These are phyloP conservation scores for Bauhinia variegata DNA, from an alignment of 306 rosid species.

Conservation along the genomic window DNA sequence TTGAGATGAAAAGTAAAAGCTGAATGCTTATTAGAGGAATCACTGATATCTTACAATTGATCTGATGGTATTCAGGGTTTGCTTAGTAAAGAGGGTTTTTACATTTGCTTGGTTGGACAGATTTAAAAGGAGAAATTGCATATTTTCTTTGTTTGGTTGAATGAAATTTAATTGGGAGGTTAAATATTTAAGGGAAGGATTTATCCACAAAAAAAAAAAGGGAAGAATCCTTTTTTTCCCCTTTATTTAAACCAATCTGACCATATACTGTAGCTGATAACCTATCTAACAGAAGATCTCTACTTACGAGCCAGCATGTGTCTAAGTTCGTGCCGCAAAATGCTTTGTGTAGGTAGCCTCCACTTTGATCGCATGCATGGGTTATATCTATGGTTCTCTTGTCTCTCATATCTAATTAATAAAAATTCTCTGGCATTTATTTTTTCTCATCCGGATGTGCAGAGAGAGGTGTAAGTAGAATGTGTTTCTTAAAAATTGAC, in stretches of 20 bases:
- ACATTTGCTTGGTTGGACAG: neutral
- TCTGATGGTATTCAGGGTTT: neutral
- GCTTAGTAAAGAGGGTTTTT: neutral
- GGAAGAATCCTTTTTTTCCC: neutral
- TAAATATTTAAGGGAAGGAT: neutral
- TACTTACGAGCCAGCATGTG: no score
- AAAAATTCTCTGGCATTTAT: no score
- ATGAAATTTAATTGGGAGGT: neutral
- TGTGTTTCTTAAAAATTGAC: no score
- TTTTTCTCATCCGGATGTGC: no score
- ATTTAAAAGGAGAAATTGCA: neutral
- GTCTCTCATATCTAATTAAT: no score
- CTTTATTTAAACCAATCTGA: neutral
- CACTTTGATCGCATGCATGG: no score
- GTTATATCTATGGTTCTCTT: no score
- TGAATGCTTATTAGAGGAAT: neutral
- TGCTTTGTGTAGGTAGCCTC: no score
- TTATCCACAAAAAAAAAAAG: neutral
- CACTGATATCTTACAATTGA: neutral
- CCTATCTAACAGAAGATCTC: no score
- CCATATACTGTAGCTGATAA: no score
- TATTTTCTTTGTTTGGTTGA: neutral
- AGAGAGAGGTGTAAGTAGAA: no score
- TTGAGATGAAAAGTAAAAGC: neutral
- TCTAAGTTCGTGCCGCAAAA: no score